Percentiles rank a stretch among this genome's conserved stretches.
These are phyloP conservation scores for Trichothecium roseum DNA, from an alignment of 2,329 filamentous ascomycete genomes.

Conservation along the genomic window DNA sequence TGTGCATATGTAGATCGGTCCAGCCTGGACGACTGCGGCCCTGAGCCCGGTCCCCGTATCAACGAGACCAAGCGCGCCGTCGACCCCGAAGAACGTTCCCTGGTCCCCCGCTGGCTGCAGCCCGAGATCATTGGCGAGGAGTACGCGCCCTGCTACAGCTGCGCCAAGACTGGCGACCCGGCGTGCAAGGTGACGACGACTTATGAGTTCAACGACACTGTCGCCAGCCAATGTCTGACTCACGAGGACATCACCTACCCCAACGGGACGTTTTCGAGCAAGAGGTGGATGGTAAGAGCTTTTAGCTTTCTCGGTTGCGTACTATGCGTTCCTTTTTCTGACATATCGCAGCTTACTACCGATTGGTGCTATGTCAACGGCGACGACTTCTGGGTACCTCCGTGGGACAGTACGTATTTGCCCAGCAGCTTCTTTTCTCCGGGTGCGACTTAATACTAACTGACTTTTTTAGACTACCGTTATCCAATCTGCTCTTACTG, in stretches of 20 bases:
- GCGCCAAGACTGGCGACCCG: constrained; percentile 58
- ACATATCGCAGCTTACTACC: constrained; percentile 1
- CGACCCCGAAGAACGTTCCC: background rate
- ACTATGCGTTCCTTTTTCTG: background rate
- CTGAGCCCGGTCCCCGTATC: background rate
- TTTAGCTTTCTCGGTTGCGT: background rate
- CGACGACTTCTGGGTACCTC: constrained; percentile 4
- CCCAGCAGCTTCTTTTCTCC: no score
- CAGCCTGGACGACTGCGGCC: background rate
- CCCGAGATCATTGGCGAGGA: constrained; percentile 4
- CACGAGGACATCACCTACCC: background rate
- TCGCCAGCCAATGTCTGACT: constrained; percentile 3
- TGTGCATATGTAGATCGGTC: background rate
- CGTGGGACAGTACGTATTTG: constrained; percentile 1
- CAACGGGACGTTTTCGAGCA: background rate
- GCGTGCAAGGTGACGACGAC: constrained; percentile 95
- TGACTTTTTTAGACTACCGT: no score
- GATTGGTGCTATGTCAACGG: constrained; percentile 6
- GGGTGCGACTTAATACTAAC: no score
- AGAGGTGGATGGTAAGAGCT: constrained; percentile 3
- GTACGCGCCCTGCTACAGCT: constrained; percentile 3
- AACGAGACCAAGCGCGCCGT: background rate
- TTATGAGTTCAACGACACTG: constrained; percentile 6
- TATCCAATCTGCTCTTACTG: no score
- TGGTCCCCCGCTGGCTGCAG: constrained; percentile 3